Conservation (phyloP, 495 filamentous ascomycete genomes). For the Cladorrhinum samala region DNA sequence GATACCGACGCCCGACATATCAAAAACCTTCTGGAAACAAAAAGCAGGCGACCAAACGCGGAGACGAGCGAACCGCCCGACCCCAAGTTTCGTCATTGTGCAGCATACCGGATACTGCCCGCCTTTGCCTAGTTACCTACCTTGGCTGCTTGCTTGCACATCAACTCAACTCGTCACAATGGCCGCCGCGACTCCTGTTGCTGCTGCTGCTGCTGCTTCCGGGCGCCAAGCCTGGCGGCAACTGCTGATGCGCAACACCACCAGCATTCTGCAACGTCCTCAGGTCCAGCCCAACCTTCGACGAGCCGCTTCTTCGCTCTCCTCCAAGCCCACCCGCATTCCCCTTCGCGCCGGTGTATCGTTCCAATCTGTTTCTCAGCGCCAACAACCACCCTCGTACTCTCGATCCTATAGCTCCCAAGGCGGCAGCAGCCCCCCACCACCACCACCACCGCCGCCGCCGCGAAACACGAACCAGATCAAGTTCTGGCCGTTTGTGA, state of each 20-base stretch:
- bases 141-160: neutral
- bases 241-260: conserved; percentile 19
- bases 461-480: conserved; percentile 27
- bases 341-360: conserved; percentile 1
- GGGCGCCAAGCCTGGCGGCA: conserved; percentile 29
- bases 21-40: conserved; percentile 1
- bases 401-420: conserved; percentile 21
- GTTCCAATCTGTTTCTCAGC: neutral
- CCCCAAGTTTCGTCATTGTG: conserved; percentile 15
- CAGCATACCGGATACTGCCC: conserved; percentile 2
- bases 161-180: conserved; percentile 15
- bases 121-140: neutral
- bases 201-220: conserved; percentile 18
- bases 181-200: conserved; percentile 17
- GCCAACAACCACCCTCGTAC: conserved; percentile 6
- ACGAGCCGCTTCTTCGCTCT: conserved; percentile 5
- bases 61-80: neutral
- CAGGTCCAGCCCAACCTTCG: conserved; percentile 1
- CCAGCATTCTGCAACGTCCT: conserved; percentile 1
- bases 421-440: conserved; percentile 2
- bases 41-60: neutral
- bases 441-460: conserved; percentile 20
- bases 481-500: conserved; percentile 47
- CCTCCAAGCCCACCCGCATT: neutral
- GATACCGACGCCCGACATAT: too few relatives aligned